Base-by-base conservation (phyloP, 2,329 filamentous ascomycete species). In the Trichoderma oligosporum region DNA sequence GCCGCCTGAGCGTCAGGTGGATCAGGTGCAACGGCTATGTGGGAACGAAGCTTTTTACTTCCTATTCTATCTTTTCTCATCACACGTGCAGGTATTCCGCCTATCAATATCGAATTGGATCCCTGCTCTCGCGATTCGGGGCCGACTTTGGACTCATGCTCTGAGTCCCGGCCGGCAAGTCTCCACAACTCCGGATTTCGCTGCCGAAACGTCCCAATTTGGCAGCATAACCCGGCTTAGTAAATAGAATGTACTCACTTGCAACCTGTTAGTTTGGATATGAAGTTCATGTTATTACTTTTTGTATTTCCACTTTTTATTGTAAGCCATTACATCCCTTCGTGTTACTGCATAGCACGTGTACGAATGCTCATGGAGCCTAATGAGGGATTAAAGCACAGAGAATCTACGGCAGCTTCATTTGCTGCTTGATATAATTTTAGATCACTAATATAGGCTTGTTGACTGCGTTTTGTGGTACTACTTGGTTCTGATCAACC, bases 131-230 rank as follows among this genome's bases (percentile, higher is more conserved):
- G 20, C 2, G 11, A 44, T 20, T 25, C 27, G 27, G 47, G 38
- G 25, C 7, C 22, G n/a, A n/a, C 12, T 29, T 18, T 16, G n/a
- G 12, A 11, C 4, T 22, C 45, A 9, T 12, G n/a, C 31, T 27
- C 51, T 41, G 51, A 36, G 51, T 11, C 5, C 16, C 51, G 41
- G 33, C n/a, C 41, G 41, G 31, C 16, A 14, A 11, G 27, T 31
- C 41, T 16, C 51, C 51, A 46, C 51, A 22, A 25, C 36, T 4
- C 51, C 41, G 51, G 51, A 22, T 27, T 36, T 31, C 41, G 33
- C 36, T 36, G 8, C 29, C 49, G 31, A 55, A 29, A 20, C 8
- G 12, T 55, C 51, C 51, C 41, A 55, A 55, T 36, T 22, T 16
- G 51, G 51, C 22, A 38, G 31, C 51, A 55, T 38, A 55, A 22